phyloP scores from a whole-genome alignment of 805 yeast genomes.

The Myxozyma vanderwaltii region DNA sequence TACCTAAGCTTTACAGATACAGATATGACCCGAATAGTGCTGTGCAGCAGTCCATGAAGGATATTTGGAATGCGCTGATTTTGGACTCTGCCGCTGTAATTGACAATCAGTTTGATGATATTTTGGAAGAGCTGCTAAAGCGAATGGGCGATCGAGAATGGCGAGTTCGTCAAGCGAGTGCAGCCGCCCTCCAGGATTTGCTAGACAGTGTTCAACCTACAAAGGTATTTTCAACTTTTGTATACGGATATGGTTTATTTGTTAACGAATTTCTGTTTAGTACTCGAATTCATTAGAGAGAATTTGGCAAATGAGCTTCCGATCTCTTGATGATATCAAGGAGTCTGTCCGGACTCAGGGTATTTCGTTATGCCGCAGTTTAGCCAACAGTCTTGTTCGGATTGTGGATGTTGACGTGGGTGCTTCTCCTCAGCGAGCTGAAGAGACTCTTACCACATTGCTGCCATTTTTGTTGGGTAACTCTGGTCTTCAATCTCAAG shows the following conservation, averaged over 20 bases:
- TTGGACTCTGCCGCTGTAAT: slow-evolving; percentile 58
- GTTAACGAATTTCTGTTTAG: background rate
- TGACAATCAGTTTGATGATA: slow-evolving; percentile 55
- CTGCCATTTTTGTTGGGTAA: slow-evolving; percentile 79
- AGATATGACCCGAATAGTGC: slow-evolving; percentile 77
- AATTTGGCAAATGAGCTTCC: slow-evolving; percentile 85
- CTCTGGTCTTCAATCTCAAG: slow-evolving; percentile 79
- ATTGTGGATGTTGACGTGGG: slow-evolving; percentile 54
- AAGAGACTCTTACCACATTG: slow-evolving; percentile 54
- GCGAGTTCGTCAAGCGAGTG: slow-evolving; percentile 82
- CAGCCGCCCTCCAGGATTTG: slow-evolving; percentile 49
- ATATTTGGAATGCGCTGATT: slow-evolving; percentile 79
- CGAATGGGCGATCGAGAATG: slow-evolving; percentile 85
- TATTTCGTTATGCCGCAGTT: slow-evolving; percentile 60
- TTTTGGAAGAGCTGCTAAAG: slow-evolving; percentile 62
- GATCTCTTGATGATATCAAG: slow-evolving; percentile 91
- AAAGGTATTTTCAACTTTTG: slow-evolving; percentile 51
- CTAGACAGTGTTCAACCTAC: slow-evolving; percentile 62
- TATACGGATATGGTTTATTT: background rate
- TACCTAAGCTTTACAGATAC: slow-evolving; percentile 83
- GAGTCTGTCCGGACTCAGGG: slow-evolving; percentile 90
- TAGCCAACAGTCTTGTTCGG: slow-evolving; percentile 64
- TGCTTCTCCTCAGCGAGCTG: slow-evolving; percentile 48
- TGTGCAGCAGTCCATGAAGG: slow-evolving; percentile 81
- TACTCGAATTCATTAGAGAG: slow-evolving; percentile 54